Percentiles rank a stretch among this genome's conserved stretches.
phyloP scores from a whole-genome alignment of 1,139 yeast genomes.

The Candida glucosophila region DNA sequence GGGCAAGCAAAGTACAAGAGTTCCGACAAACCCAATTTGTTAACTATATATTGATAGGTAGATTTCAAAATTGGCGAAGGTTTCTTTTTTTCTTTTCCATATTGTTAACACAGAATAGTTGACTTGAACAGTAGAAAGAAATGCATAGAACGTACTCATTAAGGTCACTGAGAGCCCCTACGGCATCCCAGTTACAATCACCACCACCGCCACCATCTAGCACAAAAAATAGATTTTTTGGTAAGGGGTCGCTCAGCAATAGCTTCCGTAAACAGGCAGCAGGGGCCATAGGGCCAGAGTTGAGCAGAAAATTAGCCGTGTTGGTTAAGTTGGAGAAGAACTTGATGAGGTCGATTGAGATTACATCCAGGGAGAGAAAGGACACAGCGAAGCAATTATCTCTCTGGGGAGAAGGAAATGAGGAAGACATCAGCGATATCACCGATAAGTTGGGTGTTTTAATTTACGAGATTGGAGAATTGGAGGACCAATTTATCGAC shows the following conservation, averaged over 20 bases:
- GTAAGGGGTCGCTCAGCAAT: slow-evolving; percentile 60
- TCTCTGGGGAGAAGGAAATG: slow-evolving; percentile 79
- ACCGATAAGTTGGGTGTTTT: slow-evolving; percentile 82
- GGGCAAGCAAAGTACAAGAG: no score
- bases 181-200: slow-evolving; percentile 71
- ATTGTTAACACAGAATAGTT: no score
- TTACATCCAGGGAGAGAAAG: slow-evolving; percentile 70
- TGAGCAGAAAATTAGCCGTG: slow-evolving; percentile 67
- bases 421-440: slow-evolving; percentile 77
- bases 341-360: slow-evolving; percentile 70
- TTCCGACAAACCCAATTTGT: no score
- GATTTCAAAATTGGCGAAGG: no score
- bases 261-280: slow-evolving; percentile 64
- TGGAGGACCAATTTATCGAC: slow-evolving; percentile 82
- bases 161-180: slow-evolving; percentile 73
- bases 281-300: slow-evolving; percentile 70
- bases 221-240: slow-evolving; percentile 62
- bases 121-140: slow-evolving; percentile 2
- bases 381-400: slow-evolving; percentile 80
- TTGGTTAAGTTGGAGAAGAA: slow-evolving; percentile 78
- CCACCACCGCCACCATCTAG: slow-evolving; percentile 78
- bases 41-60: no score
- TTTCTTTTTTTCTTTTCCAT: no score
- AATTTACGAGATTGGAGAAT: slow-evolving; percentile 74
- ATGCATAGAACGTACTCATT: slow-evolving; percentile 83